Evolutionary conservation across 2,329 filamentous ascomycete genomes (phyloP).

Genomic region (Neonectria hederae): DNA sequence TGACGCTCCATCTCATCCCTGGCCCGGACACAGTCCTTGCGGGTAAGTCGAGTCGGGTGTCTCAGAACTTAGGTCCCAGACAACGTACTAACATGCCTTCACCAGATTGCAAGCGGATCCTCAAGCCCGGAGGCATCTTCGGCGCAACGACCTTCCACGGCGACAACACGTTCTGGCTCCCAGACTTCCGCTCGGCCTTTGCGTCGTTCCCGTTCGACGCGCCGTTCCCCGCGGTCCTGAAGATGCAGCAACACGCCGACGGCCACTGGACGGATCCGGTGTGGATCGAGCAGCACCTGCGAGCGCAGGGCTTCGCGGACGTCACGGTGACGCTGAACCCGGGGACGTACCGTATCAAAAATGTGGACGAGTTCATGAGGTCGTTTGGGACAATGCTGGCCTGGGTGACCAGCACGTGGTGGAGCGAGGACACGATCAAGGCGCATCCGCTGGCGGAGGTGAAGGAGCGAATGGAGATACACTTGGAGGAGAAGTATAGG

Average conservation of each 20-base stretch:
- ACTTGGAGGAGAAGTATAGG: conserved; percentile 53
- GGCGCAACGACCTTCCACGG: conserved; percentile 51
- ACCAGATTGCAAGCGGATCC: conserved; percentile 49
- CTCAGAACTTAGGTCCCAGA: background rate
- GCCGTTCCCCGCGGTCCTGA: conserved; percentile 46
- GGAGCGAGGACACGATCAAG: conserved; percentile 51
- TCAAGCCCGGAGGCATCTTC: conserved; percentile 52
- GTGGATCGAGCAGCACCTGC: conserved; percentile 51
- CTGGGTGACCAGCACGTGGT: conserved; percentile 50
- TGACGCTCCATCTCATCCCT: conserved; percentile 59
- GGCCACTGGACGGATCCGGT: conserved; percentile 52
- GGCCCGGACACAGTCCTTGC: conserved; percentile 47
- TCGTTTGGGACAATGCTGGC: conserved; percentile 52
- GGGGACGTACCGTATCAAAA: conserved; percentile 44
- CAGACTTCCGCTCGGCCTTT: conserved; percentile 52
- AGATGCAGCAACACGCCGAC: conserved; percentile 53
- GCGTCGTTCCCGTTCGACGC: conserved; percentile 52
- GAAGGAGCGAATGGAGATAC: conserved; percentile 45
- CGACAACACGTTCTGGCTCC: conserved; percentile 48
- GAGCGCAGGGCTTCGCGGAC: conserved; percentile 49
- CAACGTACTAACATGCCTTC: background rate
- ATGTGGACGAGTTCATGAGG: conserved; percentile 48
- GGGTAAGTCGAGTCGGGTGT: conserved; percentile 32
- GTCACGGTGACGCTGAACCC: conserved; percentile 47
- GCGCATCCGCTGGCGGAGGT: conserved; percentile 51